These are phyloP conservation scores for Zygoascus meyerae DNA, from an alignment of 1,139 yeast genomes.

Conservation along the genomic window DNA sequence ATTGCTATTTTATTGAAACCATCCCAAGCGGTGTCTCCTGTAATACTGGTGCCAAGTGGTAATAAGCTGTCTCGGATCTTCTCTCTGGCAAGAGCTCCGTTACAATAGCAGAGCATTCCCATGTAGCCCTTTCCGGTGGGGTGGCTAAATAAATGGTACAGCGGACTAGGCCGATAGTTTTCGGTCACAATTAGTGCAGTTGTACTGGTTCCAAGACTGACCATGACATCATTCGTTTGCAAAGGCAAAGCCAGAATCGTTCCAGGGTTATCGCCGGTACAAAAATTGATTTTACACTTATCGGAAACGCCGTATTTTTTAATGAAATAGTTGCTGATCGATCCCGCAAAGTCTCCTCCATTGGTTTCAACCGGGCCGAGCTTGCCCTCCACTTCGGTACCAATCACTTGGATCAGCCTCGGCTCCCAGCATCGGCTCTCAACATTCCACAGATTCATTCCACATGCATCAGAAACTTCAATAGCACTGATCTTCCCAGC, in stretches of 20 bases:
- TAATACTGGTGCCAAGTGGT: constrained; percentile 29
- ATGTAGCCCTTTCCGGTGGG: constrained; percentile 73
- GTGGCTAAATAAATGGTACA: constrained; percentile 79
- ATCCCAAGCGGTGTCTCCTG: constrained; percentile 46
- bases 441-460: constrained; percentile 81
- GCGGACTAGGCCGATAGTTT: constrained; percentile 69
- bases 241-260: constrained; percentile 81
- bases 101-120: constrained; percentile 95
- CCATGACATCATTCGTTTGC: constrained; percentile 65
- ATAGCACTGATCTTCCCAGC: constrained; percentile 58
- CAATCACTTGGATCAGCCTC: constrained; percentile 41
- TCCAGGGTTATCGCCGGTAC: constrained; percentile 90
- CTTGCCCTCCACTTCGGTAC: constrained; percentile 31
- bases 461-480: constrained; percentile 87
- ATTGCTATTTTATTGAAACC: constrained; percentile 47
- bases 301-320: constrained; percentile 54
- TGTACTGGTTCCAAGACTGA: constrained; percentile 86
- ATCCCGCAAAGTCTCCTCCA: constrained; percentile 36
- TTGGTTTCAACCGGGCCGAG: constrained; percentile 44
- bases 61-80: constrained; percentile 56
- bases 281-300: constrained; percentile 53
- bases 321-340: constrained; percentile 54
- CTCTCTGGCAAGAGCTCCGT: constrained; percentile 86
- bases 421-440: constrained; percentile 47
- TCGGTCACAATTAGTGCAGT: constrained; percentile 79